phyloP scores from a whole-genome alignment of 257 asterid species.

The Osmanthus fragrans region DNA sequence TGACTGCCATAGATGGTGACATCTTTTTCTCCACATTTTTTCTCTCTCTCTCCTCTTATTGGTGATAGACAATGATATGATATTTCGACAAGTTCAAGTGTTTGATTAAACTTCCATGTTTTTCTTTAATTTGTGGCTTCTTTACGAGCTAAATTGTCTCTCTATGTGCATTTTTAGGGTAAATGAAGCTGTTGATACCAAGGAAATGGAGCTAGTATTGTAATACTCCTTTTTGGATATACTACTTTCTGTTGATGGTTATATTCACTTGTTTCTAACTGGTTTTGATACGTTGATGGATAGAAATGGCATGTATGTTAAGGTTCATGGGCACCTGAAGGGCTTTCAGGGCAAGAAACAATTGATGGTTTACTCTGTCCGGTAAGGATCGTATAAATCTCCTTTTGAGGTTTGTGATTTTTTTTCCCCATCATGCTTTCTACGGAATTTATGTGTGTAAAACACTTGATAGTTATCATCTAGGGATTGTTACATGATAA shows the following conservation, averaged over 20 bases:
- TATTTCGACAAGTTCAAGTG: background rate
- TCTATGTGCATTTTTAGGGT: conserved; percentile 47
- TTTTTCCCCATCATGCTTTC: conserved; percentile 10
- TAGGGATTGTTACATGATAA: background rate
- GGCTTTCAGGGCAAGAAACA: conserved; percentile 83
- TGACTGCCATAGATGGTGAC: conserved; percentile 72
- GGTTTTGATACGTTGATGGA: conserved; percentile 14
- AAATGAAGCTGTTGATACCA: conserved; percentile 62
- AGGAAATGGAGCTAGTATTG: conserved; percentile 70
- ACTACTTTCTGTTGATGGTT: conserved; percentile 10
- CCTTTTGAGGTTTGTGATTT: conserved; percentile 4
- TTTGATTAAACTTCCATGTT: conserved; percentile 1
- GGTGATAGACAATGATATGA: background rate
- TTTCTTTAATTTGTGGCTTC: background rate
- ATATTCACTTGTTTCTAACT: conserved; percentile 19
- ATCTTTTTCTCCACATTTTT: background rate
- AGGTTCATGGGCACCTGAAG: conserved; percentile 87
- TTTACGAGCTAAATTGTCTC: conserved; percentile 1
- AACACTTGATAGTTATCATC: background rate
- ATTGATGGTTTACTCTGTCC: conserved; percentile 70
- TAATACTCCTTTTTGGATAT: conserved; percentile 36
- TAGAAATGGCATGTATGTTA: conserved; percentile 85
- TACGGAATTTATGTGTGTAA: background rate
- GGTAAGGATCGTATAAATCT: conserved; percentile 41
- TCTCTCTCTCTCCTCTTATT: background rate